Conservation (phyloP, 306 rosid genomes). For the Ceratonia siliqua region DNA sequence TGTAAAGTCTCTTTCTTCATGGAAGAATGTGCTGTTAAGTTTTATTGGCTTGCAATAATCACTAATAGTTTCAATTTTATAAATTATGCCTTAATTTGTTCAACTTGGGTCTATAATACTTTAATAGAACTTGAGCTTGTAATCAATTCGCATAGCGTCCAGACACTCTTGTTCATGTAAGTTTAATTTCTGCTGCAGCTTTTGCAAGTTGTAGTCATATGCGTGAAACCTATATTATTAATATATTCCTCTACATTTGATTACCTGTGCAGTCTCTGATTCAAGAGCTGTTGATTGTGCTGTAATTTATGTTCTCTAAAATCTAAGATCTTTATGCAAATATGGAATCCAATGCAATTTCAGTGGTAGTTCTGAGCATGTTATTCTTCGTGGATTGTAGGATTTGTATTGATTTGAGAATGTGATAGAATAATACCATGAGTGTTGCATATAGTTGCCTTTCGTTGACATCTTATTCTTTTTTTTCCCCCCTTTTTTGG, state of each 20-base stretch:
- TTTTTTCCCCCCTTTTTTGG: too few species aligned
- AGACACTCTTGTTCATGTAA: background rate
- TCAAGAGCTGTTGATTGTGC: background rate
- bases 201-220: background rate
- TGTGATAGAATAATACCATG: background rate
- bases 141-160: background rate
- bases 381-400: background rate
- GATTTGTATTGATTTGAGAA: background rate
- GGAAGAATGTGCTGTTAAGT: background rate
- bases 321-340: background rate
- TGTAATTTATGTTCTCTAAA: background rate
- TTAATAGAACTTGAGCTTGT: constrained; percentile 6
- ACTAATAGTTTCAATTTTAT: background rate
- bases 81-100: background rate
- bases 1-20: background rate
- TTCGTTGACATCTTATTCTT: background rate
- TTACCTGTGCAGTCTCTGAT: background rate
- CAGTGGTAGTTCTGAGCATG: background rate
- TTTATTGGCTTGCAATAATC: background rate
- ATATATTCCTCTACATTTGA: background rate
- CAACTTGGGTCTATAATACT: constrained; percentile 16
- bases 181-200: constrained; percentile 8
- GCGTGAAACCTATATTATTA: too few species aligned
- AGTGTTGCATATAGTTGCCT: background rate
- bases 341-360: background rate